These are phyloP conservation scores for Solanum chacoense DNA, from an alignment of 305 asterid species.

Conservation along the genomic window DNA sequence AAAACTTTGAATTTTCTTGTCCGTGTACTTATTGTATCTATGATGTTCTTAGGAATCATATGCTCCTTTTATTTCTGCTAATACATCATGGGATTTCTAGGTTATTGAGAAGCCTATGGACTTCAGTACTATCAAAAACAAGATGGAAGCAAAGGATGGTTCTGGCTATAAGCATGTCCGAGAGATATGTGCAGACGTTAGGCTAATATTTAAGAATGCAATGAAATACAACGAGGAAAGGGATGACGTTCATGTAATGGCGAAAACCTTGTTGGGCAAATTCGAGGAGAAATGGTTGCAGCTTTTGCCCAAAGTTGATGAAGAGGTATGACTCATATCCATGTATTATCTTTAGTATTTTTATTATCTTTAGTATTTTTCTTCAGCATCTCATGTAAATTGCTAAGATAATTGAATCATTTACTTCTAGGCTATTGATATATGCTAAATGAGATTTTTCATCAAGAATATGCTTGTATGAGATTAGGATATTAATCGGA, in stretches of 20 bases:
- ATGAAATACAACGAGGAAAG: conserved; percentile 60
- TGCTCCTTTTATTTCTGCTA: not conserved
- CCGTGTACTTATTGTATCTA: not conserved
- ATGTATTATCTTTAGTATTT: not conserved
- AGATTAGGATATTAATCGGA: not conserved
- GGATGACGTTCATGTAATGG: conserved; percentile 63
- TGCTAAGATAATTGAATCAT: not conserved
- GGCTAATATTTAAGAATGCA: conserved; percentile 68
- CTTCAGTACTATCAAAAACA: conserved; percentile 59
- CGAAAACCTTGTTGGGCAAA: conserved; percentile 51
- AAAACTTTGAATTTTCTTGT: not conserved
- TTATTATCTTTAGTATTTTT: not conserved
- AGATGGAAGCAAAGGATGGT: conserved; percentile 69
- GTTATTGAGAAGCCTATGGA: conserved; percentile 79
- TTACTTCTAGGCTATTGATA: not conserved
- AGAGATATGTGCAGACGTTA: conserved; percentile 58
- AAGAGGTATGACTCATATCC: conserved; percentile 40
- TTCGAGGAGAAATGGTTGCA: conserved; percentile 70
- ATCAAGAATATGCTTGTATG: not conserved
- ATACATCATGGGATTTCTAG: conserved; percentile 18
- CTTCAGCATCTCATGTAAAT: not conserved
- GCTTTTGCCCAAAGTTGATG: conserved; percentile 69
- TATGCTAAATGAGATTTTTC: not conserved
- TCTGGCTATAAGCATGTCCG: conserved; percentile 56
- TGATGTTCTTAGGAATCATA: not conserved